Percentiles rank a stretch among this genome's conserved stretches.
phyloP scores from a whole-genome alignment of 2,329 filamentous ascomycete species.

The Aspergillus sp. region DNA sequence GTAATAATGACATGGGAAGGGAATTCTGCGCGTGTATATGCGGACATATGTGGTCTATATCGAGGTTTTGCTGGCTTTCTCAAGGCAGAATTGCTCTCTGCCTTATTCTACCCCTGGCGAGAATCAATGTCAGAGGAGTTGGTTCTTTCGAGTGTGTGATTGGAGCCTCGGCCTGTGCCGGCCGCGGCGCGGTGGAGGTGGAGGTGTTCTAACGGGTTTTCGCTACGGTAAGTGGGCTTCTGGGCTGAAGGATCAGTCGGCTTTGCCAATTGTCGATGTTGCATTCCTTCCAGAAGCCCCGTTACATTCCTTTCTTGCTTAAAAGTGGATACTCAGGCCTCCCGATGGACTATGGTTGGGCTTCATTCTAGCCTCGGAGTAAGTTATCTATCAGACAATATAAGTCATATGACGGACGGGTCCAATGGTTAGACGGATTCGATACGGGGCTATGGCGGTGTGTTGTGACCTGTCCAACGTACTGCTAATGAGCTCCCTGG shows the following conservation, averaged over 20 bases:
- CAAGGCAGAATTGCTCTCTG: background rate
- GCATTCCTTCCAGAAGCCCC: background rate
- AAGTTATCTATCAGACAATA: too few species aligned
- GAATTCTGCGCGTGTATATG: background rate
- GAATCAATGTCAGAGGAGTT: background rate
- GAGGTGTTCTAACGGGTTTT: background rate
- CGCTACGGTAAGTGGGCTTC: background rate
- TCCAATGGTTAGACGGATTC: too few species aligned
- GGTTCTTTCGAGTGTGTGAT: background rate
- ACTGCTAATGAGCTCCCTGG: too few species aligned
- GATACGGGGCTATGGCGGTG: too few species aligned
- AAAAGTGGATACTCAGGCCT: too few species aligned
- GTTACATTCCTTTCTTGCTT: too few species aligned
- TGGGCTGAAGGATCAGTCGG: background rate
- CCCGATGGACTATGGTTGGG: too few species aligned
- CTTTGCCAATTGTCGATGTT: too few species aligned
- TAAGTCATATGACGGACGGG: too few species aligned
- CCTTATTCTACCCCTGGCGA: background rate
- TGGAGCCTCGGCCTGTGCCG: background rate
- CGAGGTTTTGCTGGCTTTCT: background rate
- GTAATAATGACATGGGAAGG: background rate
- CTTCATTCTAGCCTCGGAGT: too few species aligned
- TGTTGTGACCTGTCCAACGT: too few species aligned
- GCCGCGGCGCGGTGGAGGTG: background rate
- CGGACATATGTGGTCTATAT: background rate